Conservation (phyloP, 495 filamentous ascomycete genomes). For the Rhizodiscina lignyota region DNA sequence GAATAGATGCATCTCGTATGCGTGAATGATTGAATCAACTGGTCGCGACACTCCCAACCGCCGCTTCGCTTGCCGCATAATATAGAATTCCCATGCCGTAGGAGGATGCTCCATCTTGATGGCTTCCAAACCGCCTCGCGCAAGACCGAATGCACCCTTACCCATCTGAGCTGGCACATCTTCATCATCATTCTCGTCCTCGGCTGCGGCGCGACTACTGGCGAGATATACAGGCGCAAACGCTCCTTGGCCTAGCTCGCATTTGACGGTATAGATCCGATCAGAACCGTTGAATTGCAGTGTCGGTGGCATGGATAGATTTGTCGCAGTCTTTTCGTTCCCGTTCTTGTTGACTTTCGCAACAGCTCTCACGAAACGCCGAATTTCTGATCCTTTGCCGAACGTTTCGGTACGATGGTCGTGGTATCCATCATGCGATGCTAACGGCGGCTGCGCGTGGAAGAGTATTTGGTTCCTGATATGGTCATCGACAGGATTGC, state of each 20-base stretch:
- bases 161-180: slow-evolving; percentile 14
- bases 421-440: slow-evolving; percentile 60
- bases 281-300: slow-evolving; percentile 49
- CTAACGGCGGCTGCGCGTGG: slow-evolving; percentile 51
- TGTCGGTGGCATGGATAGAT: slow-evolving; percentile 37
- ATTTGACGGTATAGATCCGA: slow-evolving; percentile 55
- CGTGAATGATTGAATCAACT: slow-evolving; percentile 56
- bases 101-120: slow-evolving; percentile 89
- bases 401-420: slow-evolving; percentile 41
- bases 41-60: slow-evolving; percentile 56
- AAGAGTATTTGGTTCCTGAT: slow-evolving; percentile 59
- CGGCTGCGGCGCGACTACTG: slow-evolving; percentile 38
- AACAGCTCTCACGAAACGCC: slow-evolving; percentile 55
- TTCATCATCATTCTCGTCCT: slow-evolving; percentile 24
- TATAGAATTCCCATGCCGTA: slow-evolving; percentile 88
- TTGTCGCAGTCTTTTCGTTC: slow-evolving; percentile 41
- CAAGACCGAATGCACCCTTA: slow-evolving; percentile 28
- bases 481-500: slow-evolving; percentile 69
- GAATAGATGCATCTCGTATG: slow-evolving; percentile 79
- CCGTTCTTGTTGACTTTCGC: slow-evolving; percentile 42
- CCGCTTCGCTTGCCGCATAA: slow-evolving; percentile 65
- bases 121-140: slow-evolving; percentile 50
- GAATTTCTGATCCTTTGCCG: slow-evolving; percentile 54
- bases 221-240: slow-evolving; percentile 90
- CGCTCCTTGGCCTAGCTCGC: slow-evolving; percentile 83